These are phyloP conservation scores for Salicornia ramosissima DNA, from an alignment of 148 eudicot species.

Conservation along the genomic window DNA sequence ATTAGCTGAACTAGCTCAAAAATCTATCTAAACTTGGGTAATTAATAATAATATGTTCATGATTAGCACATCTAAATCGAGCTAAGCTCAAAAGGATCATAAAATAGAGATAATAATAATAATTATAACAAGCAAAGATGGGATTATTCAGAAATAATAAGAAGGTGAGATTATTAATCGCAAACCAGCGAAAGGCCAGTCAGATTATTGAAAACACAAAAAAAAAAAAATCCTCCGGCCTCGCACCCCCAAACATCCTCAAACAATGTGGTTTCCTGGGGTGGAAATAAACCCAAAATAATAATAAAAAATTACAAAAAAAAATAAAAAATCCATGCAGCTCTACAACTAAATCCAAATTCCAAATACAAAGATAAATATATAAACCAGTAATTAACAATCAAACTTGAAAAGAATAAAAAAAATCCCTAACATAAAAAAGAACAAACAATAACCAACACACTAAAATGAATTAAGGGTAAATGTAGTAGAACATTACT, in stretches of 20 bases:
- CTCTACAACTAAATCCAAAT: not conserved
- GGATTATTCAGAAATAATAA: too few species aligned
- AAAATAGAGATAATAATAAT: too few species aligned
- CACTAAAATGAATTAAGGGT: not conserved
- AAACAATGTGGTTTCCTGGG: too few species aligned
- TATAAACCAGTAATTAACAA: not conserved
- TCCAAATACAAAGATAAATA: not conserved
- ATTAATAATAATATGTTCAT: not conserved
- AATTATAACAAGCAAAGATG: too few species aligned
- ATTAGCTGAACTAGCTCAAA: not conserved
- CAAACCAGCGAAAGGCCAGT: too few species aligned
- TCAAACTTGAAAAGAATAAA: not conserved
- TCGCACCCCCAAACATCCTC: too few species aligned
- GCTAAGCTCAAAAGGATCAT: not conserved
- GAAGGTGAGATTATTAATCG: too few species aligned
- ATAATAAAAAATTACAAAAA: too few species aligned
- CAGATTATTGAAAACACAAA: too few species aligned
- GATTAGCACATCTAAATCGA: not conserved
- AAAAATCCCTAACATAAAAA: not conserved
- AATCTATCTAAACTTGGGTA: not conserved
- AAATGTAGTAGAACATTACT: not conserved
- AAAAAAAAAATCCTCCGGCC: too few species aligned
- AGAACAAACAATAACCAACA: not conserved
- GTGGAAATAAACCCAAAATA: too few species aligned
- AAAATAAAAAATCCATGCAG: constrained; percentile 10